phyloP scores from a whole-genome alignment of 306 rosid species.

The Pyrus bretschneideri region DNA sequence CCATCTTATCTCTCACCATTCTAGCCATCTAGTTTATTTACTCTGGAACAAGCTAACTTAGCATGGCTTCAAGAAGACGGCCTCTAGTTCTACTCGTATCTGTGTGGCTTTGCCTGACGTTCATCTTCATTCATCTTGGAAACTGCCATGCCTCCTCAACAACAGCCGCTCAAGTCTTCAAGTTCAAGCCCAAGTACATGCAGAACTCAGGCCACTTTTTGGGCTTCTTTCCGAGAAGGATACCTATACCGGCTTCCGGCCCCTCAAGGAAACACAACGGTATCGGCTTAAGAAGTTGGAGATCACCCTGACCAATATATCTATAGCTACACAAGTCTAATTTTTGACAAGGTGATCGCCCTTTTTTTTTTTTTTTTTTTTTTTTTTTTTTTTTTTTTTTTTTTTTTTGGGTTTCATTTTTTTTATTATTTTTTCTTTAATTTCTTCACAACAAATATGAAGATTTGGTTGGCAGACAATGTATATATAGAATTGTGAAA shows the following conservation, averaged over 20 bases:
- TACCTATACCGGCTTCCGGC: conserved; percentile 69
- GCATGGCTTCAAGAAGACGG: conserved; percentile 47
- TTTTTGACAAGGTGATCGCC: conserved; percentile 32
- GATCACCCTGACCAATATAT: conserved; percentile 35
- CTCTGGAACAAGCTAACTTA: conserved; percentile 1
- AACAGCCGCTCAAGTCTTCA: conserved; percentile 36
- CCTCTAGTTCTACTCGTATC: conserved; percentile 12
- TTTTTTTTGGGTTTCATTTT: too few relatives aligned
- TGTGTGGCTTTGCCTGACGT: conserved; percentile 31
- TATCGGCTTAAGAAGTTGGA: conserved; percentile 63
- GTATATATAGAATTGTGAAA: conserved; percentile 34
- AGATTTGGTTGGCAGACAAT: conserved; percentile 24
- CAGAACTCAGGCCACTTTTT: conserved; percentile 61
- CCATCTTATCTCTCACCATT: not conserved
- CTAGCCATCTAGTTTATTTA: not conserved
- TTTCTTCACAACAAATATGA: conserved; percentile 25
- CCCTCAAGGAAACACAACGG: conserved; percentile 94
- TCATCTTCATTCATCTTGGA: conserved; percentile 31
- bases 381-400: not conserved
- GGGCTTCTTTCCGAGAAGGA: conserved; percentile 75
- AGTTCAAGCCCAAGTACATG: conserved; percentile 37
- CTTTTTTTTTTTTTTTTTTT: conserved; percentile 9
- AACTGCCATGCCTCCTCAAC: conserved; percentile 45
- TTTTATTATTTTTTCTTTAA: not conserved
- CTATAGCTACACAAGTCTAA: not conserved